Base-by-base conservation (phyloP, 805 yeast genomes). In the Candida coquimbonensis region DNA sequence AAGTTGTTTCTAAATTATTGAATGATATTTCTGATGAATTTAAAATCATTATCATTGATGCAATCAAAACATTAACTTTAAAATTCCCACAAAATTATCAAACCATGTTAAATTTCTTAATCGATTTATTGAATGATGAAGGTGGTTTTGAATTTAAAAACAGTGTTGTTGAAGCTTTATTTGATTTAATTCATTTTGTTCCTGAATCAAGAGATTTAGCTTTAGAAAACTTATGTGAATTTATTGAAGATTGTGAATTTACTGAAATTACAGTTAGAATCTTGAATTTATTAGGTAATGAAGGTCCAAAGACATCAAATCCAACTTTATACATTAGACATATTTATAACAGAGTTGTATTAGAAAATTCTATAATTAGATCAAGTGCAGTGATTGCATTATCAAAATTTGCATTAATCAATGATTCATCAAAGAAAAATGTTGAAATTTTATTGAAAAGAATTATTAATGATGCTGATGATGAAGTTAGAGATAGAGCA, bases 401-500 rank as follows among this genome's bases (percentile, higher is more conserved):
- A 53, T 81, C 96, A 29, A 89, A 90, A 67, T 93, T 91, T 70
- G 96, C 95, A 7, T 69, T 87, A 47, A 71, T 74, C 42, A 95
- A 89, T 53, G 77, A 75, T 14, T 72, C 75, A 26, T 77, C 90
- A 50, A 70, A 77, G 45, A 73, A 75, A 51, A 83, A 89, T 45
- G 85, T 91, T 55, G 74, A 75, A 54, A 83, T 85, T 49, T 74
- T 93, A 56, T 75, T 93, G 55, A 74, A 75, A 49, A 81, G 97
- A 69, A 88, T 96, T 54, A 76, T 89, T 53, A 85, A 78, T 53
- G 99, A 91, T 65, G 77, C 74, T 39, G 96, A 91, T 64, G 99
- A 91, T 66, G 99, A 91, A 68, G 99, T 93, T 32, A 87, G 99
- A 72, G 99, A 91, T 64, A 82, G 99, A 64, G 97, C 99, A 9